Evolutionary conservation across 225 moss, liverwort and hornwort genomes (phyloP).

Genomic region (Bryum argenteum): DNA sequence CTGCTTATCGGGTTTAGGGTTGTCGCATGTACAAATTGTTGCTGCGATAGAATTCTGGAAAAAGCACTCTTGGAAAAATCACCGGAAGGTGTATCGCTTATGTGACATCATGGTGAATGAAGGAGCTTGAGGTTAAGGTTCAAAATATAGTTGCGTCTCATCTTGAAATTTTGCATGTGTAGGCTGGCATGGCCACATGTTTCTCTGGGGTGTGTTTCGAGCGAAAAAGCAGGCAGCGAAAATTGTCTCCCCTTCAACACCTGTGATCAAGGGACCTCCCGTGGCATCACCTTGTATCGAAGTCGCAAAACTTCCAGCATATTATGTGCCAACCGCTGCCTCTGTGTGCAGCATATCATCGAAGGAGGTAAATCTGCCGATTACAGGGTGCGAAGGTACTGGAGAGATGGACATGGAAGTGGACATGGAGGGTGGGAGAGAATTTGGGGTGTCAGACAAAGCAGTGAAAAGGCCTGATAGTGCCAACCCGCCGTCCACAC

Average conservation of each 20-base stretch:
- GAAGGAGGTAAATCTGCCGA: constrained; percentile 24
- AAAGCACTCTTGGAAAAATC: constrained; percentile 7
- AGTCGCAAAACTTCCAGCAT: constrained; percentile 24
- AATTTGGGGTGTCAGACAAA: constrained; percentile 56
- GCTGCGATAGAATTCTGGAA: constrained; percentile 1
- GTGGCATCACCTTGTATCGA: constrained; percentile 33
- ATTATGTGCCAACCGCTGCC: constrained; percentile 20
- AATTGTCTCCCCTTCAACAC: constrained; percentile 29
- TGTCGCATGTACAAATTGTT: constrained; percentile 6
- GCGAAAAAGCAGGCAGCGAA: constrained; percentile 58
- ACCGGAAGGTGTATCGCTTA: background rate
- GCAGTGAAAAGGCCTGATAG: constrained; percentile 52
- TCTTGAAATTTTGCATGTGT: constrained; percentile 35
- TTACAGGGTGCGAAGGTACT: constrained; percentile 37
- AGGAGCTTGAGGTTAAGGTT: constrained; percentile 10
- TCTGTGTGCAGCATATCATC: constrained; percentile 19
- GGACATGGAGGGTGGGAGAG: constrained; percentile 79
- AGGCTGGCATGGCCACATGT: constrained; percentile 86
- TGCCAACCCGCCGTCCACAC: constrained; percentile 44
- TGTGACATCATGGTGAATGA: background rate
- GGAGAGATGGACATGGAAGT: constrained; percentile 90
- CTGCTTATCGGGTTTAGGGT: constrained; percentile 5
- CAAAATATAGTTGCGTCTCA: constrained; percentile 15
- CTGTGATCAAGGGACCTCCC: constrained; percentile 34
- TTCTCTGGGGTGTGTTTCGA: constrained; percentile 98